Conservation (phyloP, 306 rosid species). For the Oemleria cerasiformis region DNA sequence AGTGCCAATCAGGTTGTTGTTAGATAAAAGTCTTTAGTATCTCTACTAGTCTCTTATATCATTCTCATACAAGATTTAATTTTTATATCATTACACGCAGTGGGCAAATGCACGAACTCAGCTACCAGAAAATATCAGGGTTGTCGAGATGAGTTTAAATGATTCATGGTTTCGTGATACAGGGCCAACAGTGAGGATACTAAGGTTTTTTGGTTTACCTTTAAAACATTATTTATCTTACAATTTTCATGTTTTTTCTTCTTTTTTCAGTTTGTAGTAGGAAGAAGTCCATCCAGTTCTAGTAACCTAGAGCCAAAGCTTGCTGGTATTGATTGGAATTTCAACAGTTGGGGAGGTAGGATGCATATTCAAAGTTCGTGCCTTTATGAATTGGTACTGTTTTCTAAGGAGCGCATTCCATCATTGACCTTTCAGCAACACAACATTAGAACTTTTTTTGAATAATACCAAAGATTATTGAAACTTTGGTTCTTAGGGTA, state of each 20-base stretch:
- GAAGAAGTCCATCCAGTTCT: conserved; percentile 28
- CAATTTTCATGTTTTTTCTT: background rate
- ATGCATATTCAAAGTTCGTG: background rate
- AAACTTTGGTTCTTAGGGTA: background rate
- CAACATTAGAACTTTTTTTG: background rate
- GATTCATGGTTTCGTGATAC: conserved; percentile 92
- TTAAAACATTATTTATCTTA: background rate
- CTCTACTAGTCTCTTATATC: background rate
- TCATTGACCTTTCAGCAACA: background rate
- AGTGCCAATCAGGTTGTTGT: conserved; percentile 56
- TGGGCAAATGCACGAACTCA: conserved; percentile 75
- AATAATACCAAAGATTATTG: background rate
- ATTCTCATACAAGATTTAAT: conserved; percentile 8
- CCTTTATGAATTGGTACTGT: too few species aligned
- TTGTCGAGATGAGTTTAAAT: conserved; percentile 66
- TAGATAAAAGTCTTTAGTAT: conserved; percentile 1
- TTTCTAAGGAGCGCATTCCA: too few species aligned
- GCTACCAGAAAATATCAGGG: conserved; percentile 64
- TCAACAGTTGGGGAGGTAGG: conserved; percentile 97
- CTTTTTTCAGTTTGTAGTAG: conserved; percentile 69
- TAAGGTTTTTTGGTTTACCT: background rate
- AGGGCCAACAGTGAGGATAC: conserved; percentile 69
- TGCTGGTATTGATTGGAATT: conserved; percentile 91
- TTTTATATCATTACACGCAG: conserved; percentile 28
- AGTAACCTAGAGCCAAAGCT: conserved; percentile 30